phyloP scores from a whole-genome alignment of 2,329 filamentous ascomycete genomes.

The Aspergillus ochraceus region DNA sequence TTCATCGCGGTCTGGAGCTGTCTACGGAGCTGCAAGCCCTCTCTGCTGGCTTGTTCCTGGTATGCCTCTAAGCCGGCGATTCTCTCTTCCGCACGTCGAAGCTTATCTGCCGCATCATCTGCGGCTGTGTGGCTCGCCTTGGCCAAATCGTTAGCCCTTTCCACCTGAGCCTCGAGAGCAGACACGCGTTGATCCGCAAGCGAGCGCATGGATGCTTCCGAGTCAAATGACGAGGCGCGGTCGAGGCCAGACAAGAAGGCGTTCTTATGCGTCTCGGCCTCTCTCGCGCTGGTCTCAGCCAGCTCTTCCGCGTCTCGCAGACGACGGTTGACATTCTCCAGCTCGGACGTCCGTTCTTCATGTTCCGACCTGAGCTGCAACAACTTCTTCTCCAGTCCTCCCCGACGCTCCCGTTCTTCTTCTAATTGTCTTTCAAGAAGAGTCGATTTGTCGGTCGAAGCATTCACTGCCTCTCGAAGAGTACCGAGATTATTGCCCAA shows the following conservation, averaged over 20 bases:
- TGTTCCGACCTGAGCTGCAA: slow-evolving; percentile 77
- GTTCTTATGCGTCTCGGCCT: slow-evolving; percentile 80
- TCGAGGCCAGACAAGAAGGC: slow-evolving; percentile 81
- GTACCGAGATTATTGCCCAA: slow-evolving; percentile 71
- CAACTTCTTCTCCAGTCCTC: slow-evolving; percentile 74
- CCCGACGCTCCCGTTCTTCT: slow-evolving; percentile 75
- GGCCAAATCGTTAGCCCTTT: slow-evolving; percentile 74
- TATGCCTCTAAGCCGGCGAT: slow-evolving; percentile 96
- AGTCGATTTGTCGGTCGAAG: slow-evolving; percentile 74
- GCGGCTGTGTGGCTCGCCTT: slow-evolving; percentile 88
- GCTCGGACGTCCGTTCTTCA: slow-evolving; percentile 74
- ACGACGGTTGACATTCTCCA: slow-evolving; percentile 71
- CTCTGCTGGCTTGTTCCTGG: slow-evolving; percentile 93
- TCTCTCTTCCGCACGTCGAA: slow-evolving; percentile 89
- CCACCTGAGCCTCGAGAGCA: slow-evolving; percentile 77
- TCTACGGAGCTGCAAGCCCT: slow-evolving; percentile 84
- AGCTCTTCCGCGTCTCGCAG: slow-evolving; percentile 85
- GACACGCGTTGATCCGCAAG: slow-evolving; percentile 57
- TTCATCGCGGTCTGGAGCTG: slow-evolving; percentile 83
- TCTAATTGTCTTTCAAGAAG: slow-evolving; percentile 74
- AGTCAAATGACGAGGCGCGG: slow-evolving; percentile 58
- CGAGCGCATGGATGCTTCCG: slow-evolving; percentile 35
- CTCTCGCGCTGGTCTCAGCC: slow-evolving; percentile 80
- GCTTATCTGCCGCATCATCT: slow-evolving; percentile 80
- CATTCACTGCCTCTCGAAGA: slow-evolving; percentile 73